These are phyloP conservation scores for Microascus cirrosus DNA, from an alignment of 2,329 filamentous ascomycete genomes.

Conservation along the genomic window DNA sequence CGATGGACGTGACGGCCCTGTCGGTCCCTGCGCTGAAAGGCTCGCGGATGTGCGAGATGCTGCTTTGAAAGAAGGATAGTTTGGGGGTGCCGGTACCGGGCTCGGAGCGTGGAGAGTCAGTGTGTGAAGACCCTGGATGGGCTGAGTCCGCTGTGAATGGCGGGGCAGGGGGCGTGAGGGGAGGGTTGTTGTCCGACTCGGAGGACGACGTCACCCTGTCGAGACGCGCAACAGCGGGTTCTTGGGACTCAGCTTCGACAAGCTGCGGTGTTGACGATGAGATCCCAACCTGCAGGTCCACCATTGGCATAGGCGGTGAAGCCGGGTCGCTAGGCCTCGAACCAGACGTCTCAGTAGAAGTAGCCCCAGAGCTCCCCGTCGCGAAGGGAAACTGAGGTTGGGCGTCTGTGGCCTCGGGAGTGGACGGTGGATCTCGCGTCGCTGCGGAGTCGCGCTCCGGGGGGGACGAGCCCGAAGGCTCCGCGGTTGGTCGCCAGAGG, in stretches of 20 bases:
- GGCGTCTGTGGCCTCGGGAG: not conserved
- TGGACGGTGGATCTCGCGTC: too few species aligned
- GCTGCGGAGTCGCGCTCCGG: not conserved
- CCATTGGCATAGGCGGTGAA: not conserved
- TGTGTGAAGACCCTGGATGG: not conserved
- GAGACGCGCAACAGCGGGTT: not conserved
- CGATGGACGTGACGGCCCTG: not conserved
- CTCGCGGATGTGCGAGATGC: not conserved
- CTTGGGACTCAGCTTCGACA: not conserved
- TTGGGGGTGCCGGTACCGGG: conserved; percentile 1
- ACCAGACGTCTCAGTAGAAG: not conserved
- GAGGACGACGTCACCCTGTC: not conserved
- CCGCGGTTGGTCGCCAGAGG: not conserved
- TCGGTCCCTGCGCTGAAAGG: not conserved
- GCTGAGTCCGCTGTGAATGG: not conserved
- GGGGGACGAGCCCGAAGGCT: not conserved
- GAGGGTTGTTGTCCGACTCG: not conserved
- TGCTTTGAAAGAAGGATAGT: not conserved
- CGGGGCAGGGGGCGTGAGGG: not conserved
- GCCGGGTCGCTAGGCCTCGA: not conserved
- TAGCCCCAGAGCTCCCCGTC: not conserved
- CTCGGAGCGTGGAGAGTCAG: not conserved
- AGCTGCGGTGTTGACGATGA: not conserved
- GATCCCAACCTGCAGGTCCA: not conserved
- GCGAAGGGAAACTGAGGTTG: conserved; percentile 1